These are phyloP conservation scores for Thielaviopsis euricoi DNA, from an alignment of 2,329 filamentous ascomycete genomes.

Conservation along the genomic window DNA sequence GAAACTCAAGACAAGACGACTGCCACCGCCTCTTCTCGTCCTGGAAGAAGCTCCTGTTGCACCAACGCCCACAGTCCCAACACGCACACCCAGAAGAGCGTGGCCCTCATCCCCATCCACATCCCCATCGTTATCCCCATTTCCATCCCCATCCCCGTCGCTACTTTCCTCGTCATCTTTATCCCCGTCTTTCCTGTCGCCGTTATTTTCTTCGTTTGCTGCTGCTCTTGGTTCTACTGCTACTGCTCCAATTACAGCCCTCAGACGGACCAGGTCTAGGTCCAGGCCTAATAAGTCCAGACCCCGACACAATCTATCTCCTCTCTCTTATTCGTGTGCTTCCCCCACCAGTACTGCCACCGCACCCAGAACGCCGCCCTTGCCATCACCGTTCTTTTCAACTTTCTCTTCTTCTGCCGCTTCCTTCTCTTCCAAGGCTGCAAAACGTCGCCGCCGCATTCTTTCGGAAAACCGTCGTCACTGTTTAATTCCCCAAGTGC, in stretches of 20 bases:
- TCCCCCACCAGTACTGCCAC: conserved; percentile 2
- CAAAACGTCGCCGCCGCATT: not conserved
- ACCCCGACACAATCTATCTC: not conserved
- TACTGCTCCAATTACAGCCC: not conserved
- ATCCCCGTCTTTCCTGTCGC: not conserved
- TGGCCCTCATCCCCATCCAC: not conserved
- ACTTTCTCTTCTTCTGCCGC: not conserved
- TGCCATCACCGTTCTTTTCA: conserved; percentile 2
- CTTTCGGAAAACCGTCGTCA: not conserved
- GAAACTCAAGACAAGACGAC: not conserved
- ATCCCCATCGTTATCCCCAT: no score
- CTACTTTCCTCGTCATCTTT: not conserved
- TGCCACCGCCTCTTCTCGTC: not conserved
- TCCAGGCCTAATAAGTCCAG: not conserved
- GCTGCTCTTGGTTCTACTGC: not conserved
- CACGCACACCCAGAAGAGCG: not conserved
- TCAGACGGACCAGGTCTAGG: no score
- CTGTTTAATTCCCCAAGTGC: not conserved
- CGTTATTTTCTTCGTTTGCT: not conserved
- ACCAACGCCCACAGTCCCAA: not conserved
- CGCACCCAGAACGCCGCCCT: not conserved
- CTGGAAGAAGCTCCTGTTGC: not conserved
- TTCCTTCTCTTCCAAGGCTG: not conserved
- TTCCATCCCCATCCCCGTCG: no score
- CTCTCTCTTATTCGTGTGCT: conserved; percentile 1